Conservation (phyloP, 2,329 filamentous ascomycete genomes). For the Rutstroemia sydowiana region DNA sequence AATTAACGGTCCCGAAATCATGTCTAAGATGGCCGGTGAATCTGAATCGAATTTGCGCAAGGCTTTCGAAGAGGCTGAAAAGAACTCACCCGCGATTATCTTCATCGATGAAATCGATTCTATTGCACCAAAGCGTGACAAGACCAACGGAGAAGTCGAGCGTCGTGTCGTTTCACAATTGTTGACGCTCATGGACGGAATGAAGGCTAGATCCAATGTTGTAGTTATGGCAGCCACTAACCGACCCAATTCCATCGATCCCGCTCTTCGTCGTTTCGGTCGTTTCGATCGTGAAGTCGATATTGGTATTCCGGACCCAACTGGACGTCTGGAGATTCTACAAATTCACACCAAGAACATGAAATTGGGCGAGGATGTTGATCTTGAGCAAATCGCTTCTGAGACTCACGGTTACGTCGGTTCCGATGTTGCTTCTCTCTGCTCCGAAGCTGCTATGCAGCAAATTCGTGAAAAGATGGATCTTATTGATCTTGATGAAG, state of each 20-base stretch:
- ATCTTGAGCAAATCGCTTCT: slow-evolving; percentile 90
- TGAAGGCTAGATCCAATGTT: slow-evolving; percentile 98
- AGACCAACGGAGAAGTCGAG: slow-evolving; percentile 98
- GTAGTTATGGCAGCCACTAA: slow-evolving; percentile 99
- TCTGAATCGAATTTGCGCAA: slow-evolving; percentile 97
- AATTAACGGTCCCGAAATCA: slow-evolving; percentile 98
- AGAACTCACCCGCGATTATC: slow-evolving; percentile 98
- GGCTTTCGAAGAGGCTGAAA: slow-evolving; percentile 99
- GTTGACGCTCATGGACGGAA: slow-evolving; percentile 95
- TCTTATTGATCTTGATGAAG: slow-evolving; percentile 95
- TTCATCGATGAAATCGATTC: slow-evolving; percentile 99
- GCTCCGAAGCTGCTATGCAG: slow-evolving; percentile 98
- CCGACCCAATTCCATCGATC: slow-evolving; percentile 97
- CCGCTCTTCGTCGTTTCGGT: slow-evolving; percentile 92
- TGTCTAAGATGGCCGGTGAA: slow-evolving; percentile 99
- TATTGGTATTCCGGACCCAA: slow-evolving; percentile 95
- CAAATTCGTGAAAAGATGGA: slow-evolving; percentile 99
- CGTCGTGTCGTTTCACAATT: slow-evolving; percentile 97
- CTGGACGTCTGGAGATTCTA: slow-evolving; percentile 95
- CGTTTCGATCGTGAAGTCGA: slow-evolving; percentile 99
- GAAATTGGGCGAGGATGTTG: slow-evolving; percentile 96
- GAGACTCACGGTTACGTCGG: slow-evolving; percentile 99
- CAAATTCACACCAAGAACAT: slow-evolving; percentile 99
- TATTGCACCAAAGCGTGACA: slow-evolving; percentile 98
- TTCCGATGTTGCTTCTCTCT: slow-evolving; percentile 95